Base-by-base conservation (phyloP, 352 stramenopile genomes). In the Pythium rishiriense region DNA sequence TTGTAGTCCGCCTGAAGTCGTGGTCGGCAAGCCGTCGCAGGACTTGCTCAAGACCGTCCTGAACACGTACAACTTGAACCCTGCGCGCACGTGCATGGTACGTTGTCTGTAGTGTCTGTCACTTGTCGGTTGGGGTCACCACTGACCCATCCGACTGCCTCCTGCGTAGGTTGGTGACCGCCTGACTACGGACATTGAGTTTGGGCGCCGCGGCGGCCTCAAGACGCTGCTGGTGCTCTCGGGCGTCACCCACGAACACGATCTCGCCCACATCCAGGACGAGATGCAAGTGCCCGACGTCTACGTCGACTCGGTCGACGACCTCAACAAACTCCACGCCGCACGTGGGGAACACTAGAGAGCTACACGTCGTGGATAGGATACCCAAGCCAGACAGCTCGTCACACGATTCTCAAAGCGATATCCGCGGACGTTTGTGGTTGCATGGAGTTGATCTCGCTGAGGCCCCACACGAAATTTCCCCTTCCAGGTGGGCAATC, bases 101-200 rank as follows among this genome's bases (percentile, higher is more conserved):
- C 26, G 48, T 41, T 29, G 21, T 35, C 22, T 5, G 3, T 25
- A 24, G 2, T 54, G 17, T 14, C 11, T 3, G 11, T 14, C 4
- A 39, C 33, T 17, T 3, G 11, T 14, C 4, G 11, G 9, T 9
- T 14, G 33, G 33, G 17, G 33, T 11, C 33, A 17, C 33, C 4
- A 39, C 33, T 39, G 33, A 39, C 33, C 2, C 17, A 14, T 6
- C 31, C 11, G 6, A 37, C 11, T 11, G 6, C 6, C 31, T 11
- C 33, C 17, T 9, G 3, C 33, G 9, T 62, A 92, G 83, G 83
- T 94, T n/a, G 86, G 86, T 55, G 86, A 94, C 52, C 80, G 82
- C 25, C 64, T 94, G 35, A 88, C 81, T 28, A 94, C 86, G 1
- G 86, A 94, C 70, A 94, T 94, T 68, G 81, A 90, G 67, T 94